These are phyloP conservation scores for Daldinia eschscholtzii DNA, from an alignment of 2,329 filamentous ascomycete species.

Conservation along the genomic window DNA sequence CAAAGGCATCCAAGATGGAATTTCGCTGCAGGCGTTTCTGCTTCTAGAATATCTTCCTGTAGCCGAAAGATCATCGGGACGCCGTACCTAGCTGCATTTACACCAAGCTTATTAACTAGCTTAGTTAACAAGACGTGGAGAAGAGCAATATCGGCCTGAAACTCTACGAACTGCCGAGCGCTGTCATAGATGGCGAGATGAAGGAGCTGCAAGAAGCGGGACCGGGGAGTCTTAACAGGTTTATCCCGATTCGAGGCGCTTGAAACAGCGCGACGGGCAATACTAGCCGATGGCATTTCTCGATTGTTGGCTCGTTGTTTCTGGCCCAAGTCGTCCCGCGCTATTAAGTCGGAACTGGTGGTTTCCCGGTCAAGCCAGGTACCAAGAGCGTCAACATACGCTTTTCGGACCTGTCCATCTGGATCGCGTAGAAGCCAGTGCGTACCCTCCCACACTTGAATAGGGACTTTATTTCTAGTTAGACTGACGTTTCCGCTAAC, in stretches of 20 bases:
- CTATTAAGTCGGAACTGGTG: constrained; percentile 72
- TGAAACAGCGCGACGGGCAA: constrained; percentile 75
- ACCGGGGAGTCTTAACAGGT: constrained; percentile 64
- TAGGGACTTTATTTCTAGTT: constrained; percentile 78
- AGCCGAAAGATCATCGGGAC: constrained; percentile 90
- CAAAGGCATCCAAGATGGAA: constrained; percentile 86
- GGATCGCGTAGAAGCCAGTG: constrained; percentile 90
- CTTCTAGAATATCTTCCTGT: constrained; percentile 82
- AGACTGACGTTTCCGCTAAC: constrained; percentile 72
- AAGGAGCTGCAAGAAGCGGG: constrained; percentile 83
- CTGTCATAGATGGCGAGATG: constrained; percentile 93
- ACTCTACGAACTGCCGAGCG: constrained; percentile 78
- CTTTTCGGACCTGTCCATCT: constrained; percentile 81
- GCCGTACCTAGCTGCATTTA: constrained; percentile 83
- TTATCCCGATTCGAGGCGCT: constrained; percentile 74
- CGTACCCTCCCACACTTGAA: constrained; percentile 95
- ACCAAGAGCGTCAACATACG: constrained; percentile 85
- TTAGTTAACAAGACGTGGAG: constrained; percentile 82
- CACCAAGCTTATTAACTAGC: constrained; percentile 80
- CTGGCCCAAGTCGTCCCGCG: constrained; percentile 67
- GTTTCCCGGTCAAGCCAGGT: constrained; percentile 90
- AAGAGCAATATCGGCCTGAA: constrained; percentile 79
- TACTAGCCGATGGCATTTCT: constrained; percentile 57
- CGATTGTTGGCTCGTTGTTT: constrained; percentile 59
- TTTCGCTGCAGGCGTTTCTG: constrained; percentile 76